These are phyloP conservation scores for Yamadazyma sp. DNA, from an alignment of 805 yeast species.

Conservation along the genomic window DNA sequence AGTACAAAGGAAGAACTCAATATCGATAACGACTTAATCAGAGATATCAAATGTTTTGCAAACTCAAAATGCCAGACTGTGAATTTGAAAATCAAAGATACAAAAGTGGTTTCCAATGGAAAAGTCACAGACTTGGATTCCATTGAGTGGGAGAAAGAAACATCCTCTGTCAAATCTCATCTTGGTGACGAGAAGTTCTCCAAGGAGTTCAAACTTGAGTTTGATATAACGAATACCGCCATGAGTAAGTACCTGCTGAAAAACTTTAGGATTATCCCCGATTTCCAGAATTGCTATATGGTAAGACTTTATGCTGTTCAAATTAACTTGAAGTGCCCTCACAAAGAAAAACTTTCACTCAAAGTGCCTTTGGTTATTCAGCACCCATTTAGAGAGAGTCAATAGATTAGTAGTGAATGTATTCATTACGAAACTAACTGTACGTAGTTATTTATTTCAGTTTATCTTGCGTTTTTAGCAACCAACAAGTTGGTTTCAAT, in stretches of 20 bases:
- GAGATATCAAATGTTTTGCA: conserved; percentile 33
- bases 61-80: conserved; percentile 29
- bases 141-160: conserved; percentile 10
- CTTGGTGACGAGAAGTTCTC: conserved; percentile 2
- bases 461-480: background rate
- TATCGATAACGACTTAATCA: conserved; percentile 26
- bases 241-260: conserved; percentile 13
- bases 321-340: conserved; percentile 21
- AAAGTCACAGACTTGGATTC: conserved; percentile 1
- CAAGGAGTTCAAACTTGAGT: conserved; percentile 9
- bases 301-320: conserved; percentile 35
- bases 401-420: too few relatives aligned
- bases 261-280: conserved; percentile 37
- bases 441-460: too few relatives aligned
- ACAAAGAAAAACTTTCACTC: conserved; percentile 23
- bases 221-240: conserved; percentile 24
- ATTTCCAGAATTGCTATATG: conserved; percentile 36
- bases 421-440: too few relatives aligned
- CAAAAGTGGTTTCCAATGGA: conserved; percentile 4
- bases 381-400: conserved; percentile 7
- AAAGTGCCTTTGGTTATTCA: conserved; percentile 30
- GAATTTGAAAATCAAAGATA: conserved; percentile 22
- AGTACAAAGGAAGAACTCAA: conserved; percentile 25
- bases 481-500: too few relatives aligned
- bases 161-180: background rate